Percentiles rank a stretch among this genome's conserved stretches.
These are phyloP conservation scores for Clarireedia hainanense DNA, from an alignment of 2,329 filamentous ascomycete species.

Conservation along the genomic window DNA sequence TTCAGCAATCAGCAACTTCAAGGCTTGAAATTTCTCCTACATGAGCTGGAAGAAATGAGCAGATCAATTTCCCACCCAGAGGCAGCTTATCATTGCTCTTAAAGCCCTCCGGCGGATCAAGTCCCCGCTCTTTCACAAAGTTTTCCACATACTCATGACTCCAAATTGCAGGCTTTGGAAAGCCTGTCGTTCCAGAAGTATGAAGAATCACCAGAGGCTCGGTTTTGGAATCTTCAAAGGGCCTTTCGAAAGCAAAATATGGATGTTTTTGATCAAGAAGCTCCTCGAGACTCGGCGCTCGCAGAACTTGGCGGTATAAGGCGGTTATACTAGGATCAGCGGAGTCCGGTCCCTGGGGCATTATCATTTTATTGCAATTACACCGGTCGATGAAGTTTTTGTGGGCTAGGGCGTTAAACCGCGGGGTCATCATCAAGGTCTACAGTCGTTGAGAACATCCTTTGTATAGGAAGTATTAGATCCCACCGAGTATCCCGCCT, in stretches of 20 bases:
- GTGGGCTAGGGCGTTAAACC: background rate
- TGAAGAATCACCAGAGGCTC: background rate
- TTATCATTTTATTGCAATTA: background rate
- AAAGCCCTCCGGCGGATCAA: background rate
- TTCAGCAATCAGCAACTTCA: background rate
- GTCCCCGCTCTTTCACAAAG: background rate
- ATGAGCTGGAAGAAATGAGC: background rate
- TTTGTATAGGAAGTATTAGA: background rate
- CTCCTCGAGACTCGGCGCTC: background rate
- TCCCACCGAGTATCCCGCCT: background rate
- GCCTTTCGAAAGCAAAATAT: background rate
- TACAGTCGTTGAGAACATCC: background rate
- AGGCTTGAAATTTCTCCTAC: background rate
- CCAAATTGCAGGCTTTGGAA: background rate
- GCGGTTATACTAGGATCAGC: background rate
- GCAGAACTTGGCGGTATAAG: background rate
- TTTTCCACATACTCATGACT: background rate
- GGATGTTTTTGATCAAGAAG: background rate
- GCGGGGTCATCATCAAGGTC: background rate
- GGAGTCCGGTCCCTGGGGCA: background rate
- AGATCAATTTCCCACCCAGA: background rate
- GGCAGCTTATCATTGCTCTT: background rate
- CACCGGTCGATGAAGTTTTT: background rate
- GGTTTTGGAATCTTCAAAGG: background rate
- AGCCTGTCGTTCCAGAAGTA: background rate